A percentile compares a stretch with the other conserved stretches of the same genome.
These are phyloP conservation scores for Diplodia seriata DNA, from an alignment of 2,329 filamentous ascomycete species.

Conservation along the genomic window DNA sequence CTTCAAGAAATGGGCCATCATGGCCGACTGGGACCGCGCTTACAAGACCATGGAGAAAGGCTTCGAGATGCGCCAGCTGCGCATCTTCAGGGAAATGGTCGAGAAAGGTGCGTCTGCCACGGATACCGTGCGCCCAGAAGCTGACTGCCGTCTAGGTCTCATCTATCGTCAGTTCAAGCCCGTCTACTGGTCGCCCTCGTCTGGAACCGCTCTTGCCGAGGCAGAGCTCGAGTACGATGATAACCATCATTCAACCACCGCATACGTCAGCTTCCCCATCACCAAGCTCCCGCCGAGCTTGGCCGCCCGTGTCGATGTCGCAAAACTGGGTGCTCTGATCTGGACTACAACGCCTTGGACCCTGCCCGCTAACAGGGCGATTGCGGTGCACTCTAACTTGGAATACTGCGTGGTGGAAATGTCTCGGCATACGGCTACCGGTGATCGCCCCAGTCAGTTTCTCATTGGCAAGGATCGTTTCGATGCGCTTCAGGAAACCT, in stretches of 20 bases:
- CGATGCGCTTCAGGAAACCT: conserved; percentile 54
- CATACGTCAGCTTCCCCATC: conserved; percentile 82
- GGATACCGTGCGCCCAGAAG: not conserved
- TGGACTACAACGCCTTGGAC: conserved; percentile 99
- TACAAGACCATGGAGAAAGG: conserved; percentile 81
- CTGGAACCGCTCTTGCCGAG: conserved; percentile 79
- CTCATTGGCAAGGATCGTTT: conserved; percentile 76
- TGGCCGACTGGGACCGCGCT: conserved; percentile 78
- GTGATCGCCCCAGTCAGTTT: conserved; percentile 54
- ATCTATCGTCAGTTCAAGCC: conserved; percentile 82
- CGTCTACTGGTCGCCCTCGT: conserved; percentile 86
- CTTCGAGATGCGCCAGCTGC: conserved; percentile 77
- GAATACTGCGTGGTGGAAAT: conserved; percentile 71
- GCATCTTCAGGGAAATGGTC: conserved; percentile 77
- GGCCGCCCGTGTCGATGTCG: conserved; percentile 38
- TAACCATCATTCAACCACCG: conserved; percentile 72
- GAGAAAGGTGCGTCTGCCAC: conserved; percentile 58
- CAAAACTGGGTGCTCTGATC: conserved; percentile 76
- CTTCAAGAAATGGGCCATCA: conserved; percentile 76
- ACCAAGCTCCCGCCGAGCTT: conserved; percentile 51
- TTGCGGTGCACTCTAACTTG: conserved; percentile 79
- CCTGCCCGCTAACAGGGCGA: conserved; percentile 87
- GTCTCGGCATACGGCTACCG: conserved; percentile 40
- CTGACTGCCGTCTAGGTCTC: conserved; percentile 56
- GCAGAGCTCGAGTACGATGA: conserved; percentile 86